phyloP scores from a whole-genome alignment of 1,139 yeast genomes.

The Candida smagusa region DNA sequence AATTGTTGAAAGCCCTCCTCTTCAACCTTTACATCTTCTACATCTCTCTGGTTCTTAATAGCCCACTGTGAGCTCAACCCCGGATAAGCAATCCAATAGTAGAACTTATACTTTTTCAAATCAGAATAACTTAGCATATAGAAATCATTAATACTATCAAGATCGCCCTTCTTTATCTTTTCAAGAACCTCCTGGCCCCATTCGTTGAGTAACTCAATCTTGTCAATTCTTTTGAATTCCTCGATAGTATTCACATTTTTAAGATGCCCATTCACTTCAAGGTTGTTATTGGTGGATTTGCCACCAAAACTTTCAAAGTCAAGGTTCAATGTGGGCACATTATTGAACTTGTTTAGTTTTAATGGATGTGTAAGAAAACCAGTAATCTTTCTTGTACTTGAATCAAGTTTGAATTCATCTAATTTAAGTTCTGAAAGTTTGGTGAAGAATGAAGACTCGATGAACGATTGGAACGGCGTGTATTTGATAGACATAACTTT shows the following conservation, averaged over 20 bases:
- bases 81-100: constrained; percentile 89
- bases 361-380: constrained; percentile 31
- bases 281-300: constrained; percentile 13
- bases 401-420: constrained; percentile 61
- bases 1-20: constrained; percentile 1
- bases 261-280: constrained; percentile 26
- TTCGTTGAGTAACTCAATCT: constrained; percentile 48
- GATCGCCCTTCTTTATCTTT: constrained; percentile 10
- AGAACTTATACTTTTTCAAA: constrained; percentile 80
- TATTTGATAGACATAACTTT: constrained; percentile 17
- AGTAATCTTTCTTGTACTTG: constrained; percentile 40
- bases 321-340: constrained; percentile 35
- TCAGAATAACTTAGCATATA: constrained; percentile 75
- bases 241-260: constrained; percentile 79
- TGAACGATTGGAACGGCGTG: constrained; percentile 64
- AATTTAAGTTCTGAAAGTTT: constrained; percentile 65
- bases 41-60: constrained; percentile 5
- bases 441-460: constrained; percentile 84
- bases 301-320: constrained; percentile 45
- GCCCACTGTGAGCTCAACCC: constrained; percentile 49
- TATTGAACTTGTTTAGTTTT: constrained; percentile 38
- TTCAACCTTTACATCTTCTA: constrained; percentile 1
- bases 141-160: constrained; percentile 37
- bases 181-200: constrained; percentile 36
- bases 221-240: constrained; percentile 69